These are phyloP conservation scores for Trichoderma gamsii DNA, from an alignment of 495 filamentous ascomycete genomes.

Conservation along the genomic window DNA sequence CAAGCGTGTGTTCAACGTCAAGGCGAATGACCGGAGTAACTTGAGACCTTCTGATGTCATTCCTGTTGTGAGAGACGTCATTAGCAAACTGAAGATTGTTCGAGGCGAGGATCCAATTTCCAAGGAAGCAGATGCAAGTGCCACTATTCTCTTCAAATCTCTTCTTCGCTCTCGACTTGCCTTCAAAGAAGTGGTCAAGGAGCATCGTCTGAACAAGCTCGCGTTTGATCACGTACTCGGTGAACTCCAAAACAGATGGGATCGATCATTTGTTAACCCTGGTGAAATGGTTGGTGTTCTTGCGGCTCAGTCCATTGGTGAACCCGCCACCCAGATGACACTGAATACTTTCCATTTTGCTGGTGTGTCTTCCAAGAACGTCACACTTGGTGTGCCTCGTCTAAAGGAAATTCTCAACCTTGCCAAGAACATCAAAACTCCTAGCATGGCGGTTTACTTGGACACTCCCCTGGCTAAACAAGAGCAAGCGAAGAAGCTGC, in stretches of 20 bases:
- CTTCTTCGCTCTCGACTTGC: slow-evolving; percentile 83
- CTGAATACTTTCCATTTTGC: slow-evolving; percentile 99
- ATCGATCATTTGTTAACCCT: slow-evolving; percentile 70
- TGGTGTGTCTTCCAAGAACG: slow-evolving; percentile 99
- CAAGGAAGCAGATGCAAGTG: slow-evolving; percentile 76
- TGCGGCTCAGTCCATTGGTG: slow-evolving; percentile 96
- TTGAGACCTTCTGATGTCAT: slow-evolving; percentile 86
- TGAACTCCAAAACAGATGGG: slow-evolving; percentile 82
- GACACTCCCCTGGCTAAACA: slow-evolving; percentile 54
- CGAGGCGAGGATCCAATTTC: slow-evolving; percentile 79
- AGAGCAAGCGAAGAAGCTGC: slow-evolving; percentile 76
- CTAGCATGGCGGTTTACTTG: slow-evolving; percentile 92
- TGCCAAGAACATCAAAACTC: slow-evolving; percentile 96
- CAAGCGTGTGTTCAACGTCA: slow-evolving; percentile 82
- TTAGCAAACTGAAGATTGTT: slow-evolving; percentile 74
- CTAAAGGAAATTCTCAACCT: slow-evolving; percentile 99
- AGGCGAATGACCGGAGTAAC: slow-evolving; percentile 76
- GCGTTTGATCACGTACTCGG: slow-evolving; percentile 91
- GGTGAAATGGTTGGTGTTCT: slow-evolving; percentile 99
- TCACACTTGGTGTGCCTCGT: slow-evolving; percentile 96
- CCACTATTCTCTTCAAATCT: slow-evolving; percentile 84
- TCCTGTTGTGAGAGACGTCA: slow-evolving; percentile 66
- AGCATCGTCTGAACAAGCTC: slow-evolving; percentile 79
- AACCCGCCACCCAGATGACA: slow-evolving; percentile 99
- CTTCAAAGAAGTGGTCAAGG: slow-evolving; percentile 81